phyloP scores from a whole-genome alignment of 2,329 filamentous ascomycete genomes.

The Cercospora beticola region DNA sequence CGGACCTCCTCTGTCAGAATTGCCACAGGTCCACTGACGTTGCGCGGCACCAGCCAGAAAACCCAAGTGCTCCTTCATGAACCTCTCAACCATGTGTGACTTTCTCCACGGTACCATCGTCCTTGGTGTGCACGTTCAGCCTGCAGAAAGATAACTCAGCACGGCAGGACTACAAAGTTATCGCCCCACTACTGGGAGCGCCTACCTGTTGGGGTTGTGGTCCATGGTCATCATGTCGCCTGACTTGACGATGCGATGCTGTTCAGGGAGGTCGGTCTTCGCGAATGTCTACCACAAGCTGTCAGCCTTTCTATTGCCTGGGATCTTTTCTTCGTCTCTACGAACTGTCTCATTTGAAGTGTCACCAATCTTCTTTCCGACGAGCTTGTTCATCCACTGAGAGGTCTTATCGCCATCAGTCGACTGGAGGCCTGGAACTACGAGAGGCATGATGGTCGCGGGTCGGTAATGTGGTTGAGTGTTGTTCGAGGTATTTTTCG shows the following conservation, averaged over 20 bases:
- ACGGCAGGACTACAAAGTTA: neutral
- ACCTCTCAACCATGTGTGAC: constrained; percentile 46
- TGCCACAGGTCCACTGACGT: neutral
- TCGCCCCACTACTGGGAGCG: neutral
- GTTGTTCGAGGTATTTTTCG: neutral
- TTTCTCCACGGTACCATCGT: constrained; percentile 51
- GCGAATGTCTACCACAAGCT: constrained; percentile 48
- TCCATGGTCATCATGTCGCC: constrained; percentile 51
- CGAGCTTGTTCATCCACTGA: constrained; percentile 50
- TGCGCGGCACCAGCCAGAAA: neutral
- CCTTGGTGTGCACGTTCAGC: constrained; percentile 51
- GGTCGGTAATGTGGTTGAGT: neutral
- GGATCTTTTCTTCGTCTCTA: neutral
- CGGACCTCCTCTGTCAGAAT: neutral
- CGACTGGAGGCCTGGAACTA: constrained; percentile 49
- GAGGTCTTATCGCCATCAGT: constrained; percentile 41
- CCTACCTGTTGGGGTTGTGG: constrained; percentile 47
- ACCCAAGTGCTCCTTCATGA: neutral
- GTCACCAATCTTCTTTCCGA: constrained; percentile 55
- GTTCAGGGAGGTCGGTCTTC: constrained; percentile 49
- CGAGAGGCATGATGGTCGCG: constrained; percentile 48
- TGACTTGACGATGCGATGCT: constrained; percentile 49
- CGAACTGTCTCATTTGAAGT: constrained; percentile 46
- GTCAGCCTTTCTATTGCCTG: neutral
- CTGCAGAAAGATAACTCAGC: constrained; percentile 24